Evolutionary conservation across 2,329 filamentous ascomycete genomes (phyloP).

Genomic region (Pseudogymnoascus sp.): DNA sequence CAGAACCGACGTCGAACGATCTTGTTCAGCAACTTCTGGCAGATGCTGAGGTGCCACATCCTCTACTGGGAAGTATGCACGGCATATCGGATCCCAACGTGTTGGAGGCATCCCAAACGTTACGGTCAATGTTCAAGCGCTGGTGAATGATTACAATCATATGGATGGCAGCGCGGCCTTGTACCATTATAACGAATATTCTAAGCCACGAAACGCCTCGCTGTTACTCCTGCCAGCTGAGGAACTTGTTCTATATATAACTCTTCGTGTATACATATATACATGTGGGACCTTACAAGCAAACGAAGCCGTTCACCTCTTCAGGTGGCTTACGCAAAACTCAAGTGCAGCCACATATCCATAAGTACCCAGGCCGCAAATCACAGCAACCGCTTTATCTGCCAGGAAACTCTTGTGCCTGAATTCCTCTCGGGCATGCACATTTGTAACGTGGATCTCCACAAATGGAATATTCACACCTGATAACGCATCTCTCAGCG

Average conservation of each 20-base stretch:
- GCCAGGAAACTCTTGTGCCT: constrained; percentile 65
- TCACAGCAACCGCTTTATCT: constrained; percentile 69
- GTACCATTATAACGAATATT: background rate
- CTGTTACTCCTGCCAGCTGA: background rate
- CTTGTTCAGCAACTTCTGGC: constrained; percentile 27
- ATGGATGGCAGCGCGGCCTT: background rate
- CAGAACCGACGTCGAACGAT: constrained; percentile 28
- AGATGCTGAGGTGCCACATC: background rate
- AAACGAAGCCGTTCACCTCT: constrained; percentile 31
- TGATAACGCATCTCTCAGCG: constrained; percentile 65
- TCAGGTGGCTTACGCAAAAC: constrained; percentile 42
- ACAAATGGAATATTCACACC: constrained; percentile 67
- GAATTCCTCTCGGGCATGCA: constrained; percentile 64
- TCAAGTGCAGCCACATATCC: constrained; percentile 58
- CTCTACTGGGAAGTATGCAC: background rate
- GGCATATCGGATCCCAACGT: background rate
- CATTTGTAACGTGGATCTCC: constrained; percentile 71
- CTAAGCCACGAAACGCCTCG: background rate
- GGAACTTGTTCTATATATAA: background rate
- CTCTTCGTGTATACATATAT: background rate
- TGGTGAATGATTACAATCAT: background rate
- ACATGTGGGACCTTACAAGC: background rate
- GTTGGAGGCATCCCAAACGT: constrained; percentile 11
- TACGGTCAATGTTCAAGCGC: constrained; percentile 10
- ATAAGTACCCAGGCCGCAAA: constrained; percentile 61